Conservation (phyloP, 2,329 filamentous ascomycete species). For the Talaromyces sp. region DNA sequence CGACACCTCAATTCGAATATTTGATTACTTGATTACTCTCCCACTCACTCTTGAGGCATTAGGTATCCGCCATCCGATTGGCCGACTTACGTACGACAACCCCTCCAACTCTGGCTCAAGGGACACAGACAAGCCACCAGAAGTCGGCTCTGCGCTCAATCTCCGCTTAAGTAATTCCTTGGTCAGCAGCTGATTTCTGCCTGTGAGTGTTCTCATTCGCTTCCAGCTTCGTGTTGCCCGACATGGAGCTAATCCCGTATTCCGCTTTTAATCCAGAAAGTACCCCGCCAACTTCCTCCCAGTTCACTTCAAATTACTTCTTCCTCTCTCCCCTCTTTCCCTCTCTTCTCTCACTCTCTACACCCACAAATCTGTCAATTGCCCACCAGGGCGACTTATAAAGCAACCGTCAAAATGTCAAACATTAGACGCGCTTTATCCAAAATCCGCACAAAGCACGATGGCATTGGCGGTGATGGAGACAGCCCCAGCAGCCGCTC, state of each 20-base stretch:
- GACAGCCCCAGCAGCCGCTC: constrained; percentile 17
- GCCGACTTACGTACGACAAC: neutral
- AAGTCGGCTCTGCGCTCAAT: too few species aligned
- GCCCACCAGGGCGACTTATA: constrained; percentile 9
- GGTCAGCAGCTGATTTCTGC: too few species aligned
- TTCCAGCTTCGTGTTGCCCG: too few species aligned
- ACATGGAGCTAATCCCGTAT: too few species aligned
- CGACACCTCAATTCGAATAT: too few species aligned
- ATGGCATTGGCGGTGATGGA: constrained; percentile 20
- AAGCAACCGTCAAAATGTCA: constrained; percentile 33
- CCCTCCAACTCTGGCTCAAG: too few species aligned
- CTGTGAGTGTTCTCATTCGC: too few species aligned
- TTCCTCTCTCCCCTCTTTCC: neutral
- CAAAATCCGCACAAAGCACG: constrained; percentile 32
- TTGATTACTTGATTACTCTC: too few species aligned
- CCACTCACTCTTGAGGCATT: neutral
- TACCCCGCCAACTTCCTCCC: neutral
- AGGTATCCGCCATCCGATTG: too few species aligned
- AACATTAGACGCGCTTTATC: constrained; percentile 45
- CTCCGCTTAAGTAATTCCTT: too few species aligned
- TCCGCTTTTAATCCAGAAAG: neutral
- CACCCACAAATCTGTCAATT: neutral
- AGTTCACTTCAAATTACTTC: neutral
- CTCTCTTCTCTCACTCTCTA: neutral
- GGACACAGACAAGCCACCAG: too few species aligned